Percentiles rank a stretch among this genome's conserved stretches.
Conservation (phyloP, 2,329 filamentous ascomycete genomes). For the Pseudopyricularia javanii region DNA sequence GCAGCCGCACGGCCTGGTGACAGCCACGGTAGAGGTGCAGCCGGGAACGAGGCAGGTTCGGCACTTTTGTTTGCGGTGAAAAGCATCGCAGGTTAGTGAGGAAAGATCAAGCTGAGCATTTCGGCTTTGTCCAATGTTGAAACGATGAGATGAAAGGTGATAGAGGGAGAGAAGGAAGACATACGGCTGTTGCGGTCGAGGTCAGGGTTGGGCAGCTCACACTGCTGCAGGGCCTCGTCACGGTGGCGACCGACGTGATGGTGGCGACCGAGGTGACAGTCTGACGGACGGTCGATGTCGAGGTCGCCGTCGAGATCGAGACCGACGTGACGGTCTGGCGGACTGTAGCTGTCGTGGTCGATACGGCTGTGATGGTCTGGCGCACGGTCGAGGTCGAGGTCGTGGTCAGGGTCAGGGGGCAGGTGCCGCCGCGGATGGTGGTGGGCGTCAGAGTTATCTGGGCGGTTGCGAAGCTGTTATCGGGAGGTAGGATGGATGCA, state of each 20-base stretch:
- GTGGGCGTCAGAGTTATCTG: slow-evolving; percentile 2
- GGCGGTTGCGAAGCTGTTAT: neutral
- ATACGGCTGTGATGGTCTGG: neutral
- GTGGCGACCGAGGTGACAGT: neutral
- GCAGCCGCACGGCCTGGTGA: slow-evolving; percentile 6
- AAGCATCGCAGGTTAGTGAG: neutral
- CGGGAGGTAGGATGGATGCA: too few relatives aligned
- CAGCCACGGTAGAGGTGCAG: slow-evolving; percentile 4
- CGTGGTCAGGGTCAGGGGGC: neutral
- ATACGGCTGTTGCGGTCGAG: slow-evolving; percentile 5
- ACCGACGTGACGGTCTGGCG: too few relatives aligned
- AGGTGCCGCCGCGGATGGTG: slow-evolving; percentile 1
- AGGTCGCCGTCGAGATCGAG: slow-evolving; percentile 1
- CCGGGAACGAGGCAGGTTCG: slow-evolving; percentile 6
- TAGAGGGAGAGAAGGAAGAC: neutral
- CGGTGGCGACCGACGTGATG: neutral
- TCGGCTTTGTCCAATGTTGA: too few relatives aligned
- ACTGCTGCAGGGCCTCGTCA: slow-evolving; percentile 2
- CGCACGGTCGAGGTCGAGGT: neutral
- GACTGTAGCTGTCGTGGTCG: neutral
- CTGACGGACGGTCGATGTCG: neutral
- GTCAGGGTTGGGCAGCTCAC: slow-evolving; percentile 7
- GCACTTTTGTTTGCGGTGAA: neutral
- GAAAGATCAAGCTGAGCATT: too few relatives aligned
- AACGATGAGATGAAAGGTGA: neutral